Evolutionary conservation across 2,329 filamentous ascomycete species (phyloP), one percentile per base, ranked within the genome.

Genomic region (Scorias spongiosa): DNA sequence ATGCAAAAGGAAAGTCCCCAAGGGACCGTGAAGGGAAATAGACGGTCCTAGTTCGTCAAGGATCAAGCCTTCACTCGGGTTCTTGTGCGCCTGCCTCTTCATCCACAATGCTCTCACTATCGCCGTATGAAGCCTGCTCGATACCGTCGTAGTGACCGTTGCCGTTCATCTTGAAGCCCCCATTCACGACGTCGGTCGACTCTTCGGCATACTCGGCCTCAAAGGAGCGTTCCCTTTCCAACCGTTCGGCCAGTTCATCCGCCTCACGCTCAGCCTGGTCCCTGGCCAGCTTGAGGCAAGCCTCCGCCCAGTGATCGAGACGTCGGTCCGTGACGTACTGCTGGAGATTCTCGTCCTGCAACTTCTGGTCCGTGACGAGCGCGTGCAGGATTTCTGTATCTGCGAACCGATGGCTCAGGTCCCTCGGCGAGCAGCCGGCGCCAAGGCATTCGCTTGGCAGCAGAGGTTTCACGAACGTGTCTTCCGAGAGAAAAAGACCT

Each of bases 301-400:
- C 65, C 29, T 60, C 57, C 46, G 73, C 71, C 84, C 88, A 93
- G 44, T 80, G 71, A 6, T 78, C 75, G 10, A 94, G 70, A 32
- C 78, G 72, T 46, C 77, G 71, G 59, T 79, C 79, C 44, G 81
- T 74, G 15, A 91, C 69, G 57, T 77, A 77, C 42, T 71, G 69
- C 42, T 69, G 65, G 34, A 95, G 68, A 10, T 74, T 58, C 47
- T 73, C 70, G 56, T 89, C 82, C 63, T 94, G 87, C 45, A 71
- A 70, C 45, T 75, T 69, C 66, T 91, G 81, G 46, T 85, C 84
- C 20, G 78, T 74, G 26, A 80, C 65, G 46, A 93, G 72, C 45
- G 78, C 79, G 45, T 76, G 70, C 46, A 78, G 73, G 53, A 83
- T 73, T 38, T 76, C 72, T 37, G 78, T 18, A 18, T 20, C 18